Evolutionary conservation across 176 grass and related monocot genomes (phyloP), one percentile per base, ranked within the genome.

Genomic region (Aegilops speltoides): DNA sequence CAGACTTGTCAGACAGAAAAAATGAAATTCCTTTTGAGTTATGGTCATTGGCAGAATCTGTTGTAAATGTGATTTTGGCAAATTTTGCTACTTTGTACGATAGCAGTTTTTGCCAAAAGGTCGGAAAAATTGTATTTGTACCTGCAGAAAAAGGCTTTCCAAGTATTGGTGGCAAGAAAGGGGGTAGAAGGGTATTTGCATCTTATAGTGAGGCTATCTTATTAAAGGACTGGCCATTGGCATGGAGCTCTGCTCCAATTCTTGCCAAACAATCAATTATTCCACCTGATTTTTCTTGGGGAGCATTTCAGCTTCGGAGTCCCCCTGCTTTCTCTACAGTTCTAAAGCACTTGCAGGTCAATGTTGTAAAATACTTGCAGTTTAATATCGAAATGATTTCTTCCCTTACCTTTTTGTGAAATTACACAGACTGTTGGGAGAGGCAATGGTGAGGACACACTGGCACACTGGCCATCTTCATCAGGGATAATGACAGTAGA

Each of bases 81-180:
- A 98, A 98, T 84, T 98, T 95, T 82, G 93, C 93, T 71, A 89
- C 86, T 89, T 84, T 98, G 38, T 98, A 92, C 82, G 90, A 98
- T 79, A 94, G 72, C 71, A 72, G 85, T 65, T 98, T 98, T 83
- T 98, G 96, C 68, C 93, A 98, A 84, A 98, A 91, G 79, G 79
- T 98, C 34, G 84, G 96, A 12, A 87, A 91, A 87, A 94, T 98
- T 88, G 84, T 83, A 84, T 98, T 98, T 92, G 88, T 98, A 41
- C 96, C 96, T 61, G 93, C 96, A 79, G 96, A 98, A 89, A 98
- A 91, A 82, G 91, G 94, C 69, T 98, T 98, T 86, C 96, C 96
- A 40, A 91, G 91, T 95, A 92, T 98, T 89, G 91, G 96, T 86
- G 96, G 96, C 76, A 98, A 98, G 90, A 98, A 85, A 85, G 96